Conservation (phyloP, 2,329 filamentous ascomycete species). For the Mollisia scopiformis region DNA sequence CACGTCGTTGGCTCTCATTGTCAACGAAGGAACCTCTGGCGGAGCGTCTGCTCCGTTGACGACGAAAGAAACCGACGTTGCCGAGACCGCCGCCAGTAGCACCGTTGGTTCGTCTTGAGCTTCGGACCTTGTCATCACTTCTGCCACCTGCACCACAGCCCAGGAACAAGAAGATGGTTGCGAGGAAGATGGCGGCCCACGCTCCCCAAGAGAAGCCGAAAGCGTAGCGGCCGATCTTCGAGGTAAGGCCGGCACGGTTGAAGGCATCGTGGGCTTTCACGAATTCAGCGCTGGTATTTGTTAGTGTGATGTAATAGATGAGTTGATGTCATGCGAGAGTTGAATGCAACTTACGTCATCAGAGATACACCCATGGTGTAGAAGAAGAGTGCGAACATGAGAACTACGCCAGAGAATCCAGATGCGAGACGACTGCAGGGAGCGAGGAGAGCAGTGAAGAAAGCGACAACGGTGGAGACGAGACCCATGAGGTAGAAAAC, state of each 20-base stretch:
- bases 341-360: slow-evolving; percentile 66
- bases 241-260: slow-evolving; percentile 53
- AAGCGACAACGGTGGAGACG: slow-evolving; percentile 72
- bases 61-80: slow-evolving; percentile 46
- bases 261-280: slow-evolving; percentile 73
- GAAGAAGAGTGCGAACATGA: slow-evolving; percentile 68
- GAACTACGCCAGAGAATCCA: slow-evolving; percentile 63
- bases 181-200: slow-evolving; percentile 66
- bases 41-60: slow-evolving; percentile 50
- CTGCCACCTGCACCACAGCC: slow-evolving; percentile 52
- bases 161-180: slow-evolving; percentile 68
- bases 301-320: slow-evolving; percentile 19
- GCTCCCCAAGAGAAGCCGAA: slow-evolving; percentile 81
- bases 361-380: slow-evolving; percentile 67
- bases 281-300: slow-evolving; percentile 55
- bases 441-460: slow-evolving; percentile 70
- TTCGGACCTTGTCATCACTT: slow-evolving; percentile 30
- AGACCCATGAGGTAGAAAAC: slow-evolving; percentile 86
- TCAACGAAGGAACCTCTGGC: slow-evolving; percentile 54
- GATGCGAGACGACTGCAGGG: slow-evolving; percentile 73
- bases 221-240: slow-evolving; percentile 66
- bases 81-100: slow-evolving; percentile 33
- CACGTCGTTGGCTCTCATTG: slow-evolving; percentile 58
- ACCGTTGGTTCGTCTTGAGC: slow-evolving; percentile 21
- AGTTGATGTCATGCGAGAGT: background rate